A percentile compares a stretch with the other conserved stretches of the same genome.
Conservation (phyloP, 305 asterid genomes). For the Plantago coronopus region DNA sequence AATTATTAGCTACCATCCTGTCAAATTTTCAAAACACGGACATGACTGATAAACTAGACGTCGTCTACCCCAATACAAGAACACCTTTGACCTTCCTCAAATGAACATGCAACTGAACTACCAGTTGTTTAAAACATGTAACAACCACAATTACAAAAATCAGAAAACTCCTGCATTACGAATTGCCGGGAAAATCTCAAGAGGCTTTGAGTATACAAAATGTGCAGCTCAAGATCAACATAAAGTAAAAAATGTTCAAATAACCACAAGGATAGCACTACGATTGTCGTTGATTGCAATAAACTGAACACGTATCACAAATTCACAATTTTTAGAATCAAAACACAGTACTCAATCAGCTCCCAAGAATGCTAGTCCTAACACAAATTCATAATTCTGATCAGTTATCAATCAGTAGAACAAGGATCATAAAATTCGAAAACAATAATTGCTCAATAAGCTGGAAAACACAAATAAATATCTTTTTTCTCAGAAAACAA, state of each 20-base stretch:
- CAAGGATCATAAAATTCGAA: too few relatives aligned
- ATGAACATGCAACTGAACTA: background rate
- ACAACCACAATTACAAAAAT: too few relatives aligned
- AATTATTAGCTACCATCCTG: conserved; percentile 2
- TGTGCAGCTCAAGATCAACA: conserved; percentile 4
- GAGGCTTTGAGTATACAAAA: conserved; percentile 2
- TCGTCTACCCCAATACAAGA: background rate
- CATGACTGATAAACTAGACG: background rate
- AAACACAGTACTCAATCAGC: too few relatives aligned
- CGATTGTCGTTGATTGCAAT: background rate
- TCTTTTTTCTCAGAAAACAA: background rate
- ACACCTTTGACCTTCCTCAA: background rate
- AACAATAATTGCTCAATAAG: too few relatives aligned
- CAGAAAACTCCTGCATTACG: too few relatives aligned
- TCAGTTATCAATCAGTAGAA: too few relatives aligned
- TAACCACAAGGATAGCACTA: conserved; percentile 5
- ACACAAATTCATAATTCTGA: too few relatives aligned
- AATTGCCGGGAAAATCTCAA: background rate
- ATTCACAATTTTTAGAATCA: too few relatives aligned
- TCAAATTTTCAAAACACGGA: background rate
- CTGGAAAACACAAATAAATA: conserved; percentile 6
- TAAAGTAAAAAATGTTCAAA: background rate
- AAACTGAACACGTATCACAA: conserved; percentile 2
- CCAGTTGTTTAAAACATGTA: background rate
- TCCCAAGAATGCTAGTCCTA: too few relatives aligned